Evolutionary conservation across 163 green algal species (phyloP).

Genomic region (Scenedesmus sp.): DNA sequence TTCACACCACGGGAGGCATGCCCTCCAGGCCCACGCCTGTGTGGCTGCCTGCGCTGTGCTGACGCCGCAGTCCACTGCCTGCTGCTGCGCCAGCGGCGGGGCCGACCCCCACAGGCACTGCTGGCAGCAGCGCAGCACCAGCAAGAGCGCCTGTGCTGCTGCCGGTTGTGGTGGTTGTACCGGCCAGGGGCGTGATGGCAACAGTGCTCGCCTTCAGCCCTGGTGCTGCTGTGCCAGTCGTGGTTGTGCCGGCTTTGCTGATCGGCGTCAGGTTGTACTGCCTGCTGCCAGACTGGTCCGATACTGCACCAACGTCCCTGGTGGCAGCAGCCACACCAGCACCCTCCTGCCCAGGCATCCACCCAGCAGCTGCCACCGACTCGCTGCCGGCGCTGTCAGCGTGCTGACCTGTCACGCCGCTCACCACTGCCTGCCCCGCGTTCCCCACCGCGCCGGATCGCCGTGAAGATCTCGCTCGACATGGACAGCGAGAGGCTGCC

Average conservation of each 20-base stretch:
- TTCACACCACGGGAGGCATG: background rate
- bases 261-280: background rate
- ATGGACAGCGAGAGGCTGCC: conserved; percentile 21
- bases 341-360: background rate
- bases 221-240: background rate
- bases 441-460: conserved; percentile 15
- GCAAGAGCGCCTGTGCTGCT: background rate
- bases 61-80: background rate
- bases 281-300: background rate
- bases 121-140: background rate
- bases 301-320: background rate
- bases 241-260: background rate
- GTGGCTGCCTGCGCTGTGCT: background rate
- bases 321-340: background rate
- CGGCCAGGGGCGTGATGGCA: background rate
- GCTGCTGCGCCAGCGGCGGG: background rate
- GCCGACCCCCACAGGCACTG: background rate
- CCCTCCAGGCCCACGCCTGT: background rate
- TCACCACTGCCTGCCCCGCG: background rate
- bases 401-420: background rate
- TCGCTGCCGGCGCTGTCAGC: background rate
- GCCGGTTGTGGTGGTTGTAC: background rate
- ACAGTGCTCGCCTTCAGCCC: background rate
- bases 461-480: conserved; percentile 16
- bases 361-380: background rate